Evolutionary conservation across 257 asterid genomes (phyloP), one percentile per base, ranked within the genome.

Genomic region (Agastache rugosa): DNA sequence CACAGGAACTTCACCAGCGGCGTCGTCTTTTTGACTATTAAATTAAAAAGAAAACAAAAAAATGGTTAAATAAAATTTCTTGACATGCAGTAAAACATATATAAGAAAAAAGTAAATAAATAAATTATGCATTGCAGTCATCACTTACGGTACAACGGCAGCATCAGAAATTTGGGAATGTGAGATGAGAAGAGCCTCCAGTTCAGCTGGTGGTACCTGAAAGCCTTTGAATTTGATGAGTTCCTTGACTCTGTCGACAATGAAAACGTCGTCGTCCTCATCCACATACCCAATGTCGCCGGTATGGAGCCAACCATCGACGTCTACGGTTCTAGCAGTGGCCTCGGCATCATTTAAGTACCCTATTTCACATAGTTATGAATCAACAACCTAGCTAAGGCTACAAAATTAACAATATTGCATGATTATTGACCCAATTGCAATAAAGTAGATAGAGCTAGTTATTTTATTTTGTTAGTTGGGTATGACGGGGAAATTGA

Each of bases 151-250:
- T 3, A 93, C 97, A 62, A 93, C 98, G 4, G 98, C 98, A 12
- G 97, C 98, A 74, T 93, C 98, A 12, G 93, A 87, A 53, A 93
- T 87, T 22, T 75, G 63, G 10, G 90, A 78, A 79, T 93, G 96
- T 82, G 84, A 81, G 16, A 93, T 37, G 6, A 93, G 93, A 75
- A 93, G 97, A 12, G 93, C 92, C 87, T 93, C 98, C 39, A 93
- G 85, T 80, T 93, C 98, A 11, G 98, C 98, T 1, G 98, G 98
- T 39, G 98, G 97, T 35, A 92, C 98, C 85, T 92, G 98, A 45
- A 92, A 93, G 70, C 98, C 98, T 81, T 93, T 93, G 82, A 87
- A 93, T 58, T 93, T 93, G 73, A 93, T 93, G 71, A 93, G 94
- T 34, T 93, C 98, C 69, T 93, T 93, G 14, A 90, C 90, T 54